phyloP scores from a whole-genome alignment of 2,329 filamentous ascomycete species.

The Fusarium sarcochroum region DNA sequence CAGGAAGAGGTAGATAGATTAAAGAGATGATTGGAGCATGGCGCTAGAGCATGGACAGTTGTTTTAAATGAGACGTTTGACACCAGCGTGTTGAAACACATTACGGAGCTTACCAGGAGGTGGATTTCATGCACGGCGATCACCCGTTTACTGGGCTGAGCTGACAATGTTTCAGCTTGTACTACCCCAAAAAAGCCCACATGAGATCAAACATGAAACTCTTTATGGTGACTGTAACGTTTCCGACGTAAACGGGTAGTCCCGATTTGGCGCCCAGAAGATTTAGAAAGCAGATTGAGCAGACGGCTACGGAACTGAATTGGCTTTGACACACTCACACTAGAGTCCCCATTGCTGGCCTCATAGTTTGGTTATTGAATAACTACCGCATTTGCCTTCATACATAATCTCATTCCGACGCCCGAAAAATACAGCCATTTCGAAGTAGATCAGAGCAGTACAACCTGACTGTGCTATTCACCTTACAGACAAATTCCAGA shows the following conservation, averaged over 20 bases:
- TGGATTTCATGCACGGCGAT: constrained; percentile 27
- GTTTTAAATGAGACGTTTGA: constrained; percentile 17
- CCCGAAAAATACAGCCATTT: neutral
- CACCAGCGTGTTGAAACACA: constrained; percentile 18
- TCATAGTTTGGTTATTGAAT: too few relatives aligned
- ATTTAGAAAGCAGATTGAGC: too few relatives aligned
- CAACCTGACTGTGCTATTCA: too few relatives aligned
- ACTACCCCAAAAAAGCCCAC: constrained; percentile 1
- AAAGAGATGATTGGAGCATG: constrained; percentile 3
- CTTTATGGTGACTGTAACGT: neutral
- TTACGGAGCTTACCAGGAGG: constrained; percentile 4
- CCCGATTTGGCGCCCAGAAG: too few relatives aligned
- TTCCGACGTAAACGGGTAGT: too few relatives aligned
- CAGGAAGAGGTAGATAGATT: neutral
- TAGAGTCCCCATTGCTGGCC: too few relatives aligned
- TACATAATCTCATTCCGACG: neutral
- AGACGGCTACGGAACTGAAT: too few relatives aligned
- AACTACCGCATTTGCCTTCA: too few relatives aligned
- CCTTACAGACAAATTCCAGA: constrained; percentile 51
- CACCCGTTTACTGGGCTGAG: constrained; percentile 1
- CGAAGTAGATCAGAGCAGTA: neutral
- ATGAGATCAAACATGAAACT: neutral
- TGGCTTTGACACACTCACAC: too few relatives aligned
- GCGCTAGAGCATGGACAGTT: neutral
- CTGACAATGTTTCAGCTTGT: constrained; percentile 9